Percentiles rank a stretch among this genome's conserved stretches.
phyloP scores from a whole-genome alignment of 129 eudicot species.

The Saussurea involucrata region DNA sequence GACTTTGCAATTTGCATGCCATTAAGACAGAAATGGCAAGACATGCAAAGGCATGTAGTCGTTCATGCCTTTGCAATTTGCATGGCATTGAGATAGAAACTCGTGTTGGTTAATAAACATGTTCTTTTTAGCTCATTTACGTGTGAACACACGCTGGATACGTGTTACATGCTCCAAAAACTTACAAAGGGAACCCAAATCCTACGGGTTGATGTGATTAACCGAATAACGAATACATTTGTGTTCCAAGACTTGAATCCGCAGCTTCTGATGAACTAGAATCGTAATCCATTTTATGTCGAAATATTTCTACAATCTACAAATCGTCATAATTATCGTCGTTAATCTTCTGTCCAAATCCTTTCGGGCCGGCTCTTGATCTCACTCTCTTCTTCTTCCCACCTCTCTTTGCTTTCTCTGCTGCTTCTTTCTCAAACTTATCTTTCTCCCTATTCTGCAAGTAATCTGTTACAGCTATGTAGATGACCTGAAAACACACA shows the following conservation, averaged over 20 bases:
- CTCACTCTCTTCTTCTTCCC: constrained; percentile 45
- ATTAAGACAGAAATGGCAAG: background rate
- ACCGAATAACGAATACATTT: background rate
- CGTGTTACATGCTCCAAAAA: background rate
- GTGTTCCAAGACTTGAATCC: background rate
- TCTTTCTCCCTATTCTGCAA: constrained; percentile 73
- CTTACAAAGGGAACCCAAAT: background rate
- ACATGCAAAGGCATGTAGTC: background rate
- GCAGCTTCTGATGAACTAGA: constrained; percentile 1
- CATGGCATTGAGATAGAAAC: background rate
- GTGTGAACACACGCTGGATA: background rate
- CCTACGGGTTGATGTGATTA: background rate
- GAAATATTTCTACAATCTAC: constrained; percentile 6
- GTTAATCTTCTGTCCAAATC: constrained; percentile 55
- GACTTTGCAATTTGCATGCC: background rate
- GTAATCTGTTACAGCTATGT: constrained; percentile 79
- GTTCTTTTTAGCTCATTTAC: background rate
- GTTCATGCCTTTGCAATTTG: background rate
- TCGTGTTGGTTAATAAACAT: background rate
- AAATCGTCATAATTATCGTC: constrained; percentile 34
- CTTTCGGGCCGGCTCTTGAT: constrained; percentile 54
- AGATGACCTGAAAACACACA: constrained; percentile 50
- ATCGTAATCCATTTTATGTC: background rate
- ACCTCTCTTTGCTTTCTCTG: constrained; percentile 55
- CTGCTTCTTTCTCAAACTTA: constrained; percentile 69